These are phyloP conservation scores for Fusarium abutilonis DNA, from an alignment of 2,329 filamentous ascomycete species.

Conservation along the genomic window DNA sequence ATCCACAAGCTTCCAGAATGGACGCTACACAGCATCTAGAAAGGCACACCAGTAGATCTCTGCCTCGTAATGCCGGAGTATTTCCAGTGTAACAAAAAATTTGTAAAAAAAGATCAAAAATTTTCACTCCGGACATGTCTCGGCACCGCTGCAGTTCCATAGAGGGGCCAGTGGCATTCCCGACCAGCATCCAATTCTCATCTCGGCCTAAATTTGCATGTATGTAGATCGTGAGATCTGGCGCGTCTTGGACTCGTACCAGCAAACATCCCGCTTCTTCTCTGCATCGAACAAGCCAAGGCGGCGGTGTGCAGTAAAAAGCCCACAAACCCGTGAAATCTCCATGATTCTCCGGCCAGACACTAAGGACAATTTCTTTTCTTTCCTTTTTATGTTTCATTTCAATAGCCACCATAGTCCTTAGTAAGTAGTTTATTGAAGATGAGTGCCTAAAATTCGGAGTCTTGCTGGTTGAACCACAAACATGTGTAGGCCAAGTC, in stretches of 20 bases:
- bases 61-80: not conserved
- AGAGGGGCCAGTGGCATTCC: conserved; percentile 25
- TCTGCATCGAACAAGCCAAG: conserved; percentile 24
- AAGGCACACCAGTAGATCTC: conserved; percentile 21
- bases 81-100: conserved; percentile 10
- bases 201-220: conserved; percentile 35
- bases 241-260: conserved; percentile 33
- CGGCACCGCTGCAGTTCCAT: conserved; percentile 31
- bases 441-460: conserved; percentile 22
- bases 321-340: conserved; percentile 30
- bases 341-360: conserved; percentile 23
- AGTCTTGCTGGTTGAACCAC: conserved; percentile 7
- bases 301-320: conserved; percentile 33
- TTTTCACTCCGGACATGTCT: conserved; percentile 32
- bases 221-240: conserved; percentile 42
- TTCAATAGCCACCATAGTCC: conserved; percentile 24
- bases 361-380: conserved; percentile 9
- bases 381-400: conserved; percentile 7
- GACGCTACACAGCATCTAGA: conserved; percentile 25
- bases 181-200: conserved; percentile 17
- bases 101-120: conserved; percentile 10
- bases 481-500: not conserved
- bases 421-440: conserved; percentile 16
- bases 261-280: conserved; percentile 33
- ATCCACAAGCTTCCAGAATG: conserved; percentile 27